Evolutionary conservation across 2,329 filamentous ascomycete genomes (phyloP).

Genomic region (Cytospora mali): DNA sequence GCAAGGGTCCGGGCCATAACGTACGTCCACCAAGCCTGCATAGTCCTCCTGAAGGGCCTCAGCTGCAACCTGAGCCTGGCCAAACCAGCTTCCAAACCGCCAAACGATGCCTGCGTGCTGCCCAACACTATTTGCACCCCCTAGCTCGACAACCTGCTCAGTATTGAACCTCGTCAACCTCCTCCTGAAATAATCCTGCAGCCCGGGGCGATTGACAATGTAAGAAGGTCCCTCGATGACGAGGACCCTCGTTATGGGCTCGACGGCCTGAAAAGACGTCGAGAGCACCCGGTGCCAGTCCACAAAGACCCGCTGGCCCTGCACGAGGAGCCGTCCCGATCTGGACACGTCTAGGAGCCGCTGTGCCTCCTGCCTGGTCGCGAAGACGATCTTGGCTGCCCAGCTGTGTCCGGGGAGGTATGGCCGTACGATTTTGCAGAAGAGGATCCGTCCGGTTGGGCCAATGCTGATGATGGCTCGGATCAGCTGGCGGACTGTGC

Average conservation of each 20-base stretch:
- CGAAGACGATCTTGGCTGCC: conserved; percentile 10
- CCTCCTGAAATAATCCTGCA: background rate
- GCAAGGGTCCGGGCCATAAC: conserved; percentile 11
- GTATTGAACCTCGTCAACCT: background rate
- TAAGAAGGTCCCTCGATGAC: conserved; percentile 4
- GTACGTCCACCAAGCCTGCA: background rate
- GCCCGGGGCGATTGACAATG: background rate
- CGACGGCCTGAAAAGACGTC: background rate
- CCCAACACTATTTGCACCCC: background rate
- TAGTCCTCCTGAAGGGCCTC: background rate
- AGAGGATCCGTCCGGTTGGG: conserved; percentile 11
- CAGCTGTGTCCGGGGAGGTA: background rate
- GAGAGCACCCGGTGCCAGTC: background rate
- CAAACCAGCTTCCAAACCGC: conserved; percentile 17
- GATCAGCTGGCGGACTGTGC: conserved; percentile 14
- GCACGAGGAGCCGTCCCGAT: background rate
- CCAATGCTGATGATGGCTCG: conserved; percentile 14
- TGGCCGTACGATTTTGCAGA: background rate
- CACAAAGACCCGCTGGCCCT: background rate
- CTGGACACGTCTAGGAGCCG: background rate
- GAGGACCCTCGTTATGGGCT: conserved; percentile 3
- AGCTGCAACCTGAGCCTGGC: conserved; percentile 9
- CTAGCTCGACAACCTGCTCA: background rate
- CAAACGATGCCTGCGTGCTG: background rate
- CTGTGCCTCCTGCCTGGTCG: background rate